Conservation (phyloP, 2,329 filamentous ascomycete genomes). For the Ophiosphaerella korrae region DNA sequence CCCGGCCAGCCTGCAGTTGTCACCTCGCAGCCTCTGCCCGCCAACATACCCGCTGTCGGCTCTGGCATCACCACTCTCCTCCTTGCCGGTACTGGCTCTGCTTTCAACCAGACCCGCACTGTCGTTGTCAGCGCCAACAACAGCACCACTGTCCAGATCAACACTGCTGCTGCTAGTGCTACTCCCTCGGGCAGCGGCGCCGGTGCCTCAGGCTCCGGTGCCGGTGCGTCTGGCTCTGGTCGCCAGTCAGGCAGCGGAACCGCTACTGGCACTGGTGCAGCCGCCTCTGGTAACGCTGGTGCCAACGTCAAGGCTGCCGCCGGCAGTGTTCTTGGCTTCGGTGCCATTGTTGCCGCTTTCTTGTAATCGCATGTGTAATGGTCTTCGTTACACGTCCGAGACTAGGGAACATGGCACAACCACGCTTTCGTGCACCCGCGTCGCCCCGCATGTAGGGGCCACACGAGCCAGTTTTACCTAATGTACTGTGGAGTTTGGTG, state of each 20-base stretch:
- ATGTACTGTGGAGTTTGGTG: neutral
- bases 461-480: too few species aligned
- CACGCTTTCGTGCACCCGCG: slow-evolving; percentile 21
- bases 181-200: slow-evolving; percentile 12
- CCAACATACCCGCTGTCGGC: slow-evolving; percentile 44
- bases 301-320: slow-evolving; percentile 38
- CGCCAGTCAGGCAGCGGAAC: neutral
- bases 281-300: slow-evolving; percentile 28
- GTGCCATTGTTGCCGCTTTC: slow-evolving; percentile 45
- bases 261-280: slow-evolving; percentile 17
- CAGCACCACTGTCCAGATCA: slow-evolving; percentile 36
- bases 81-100: slow-evolving; percentile 28
- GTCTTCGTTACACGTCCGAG: slow-evolving; percentile 7
- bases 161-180: slow-evolving; percentile 14
- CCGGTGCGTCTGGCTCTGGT: slow-evolving; percentile 17
- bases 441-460: slow-evolving; percentile 7
- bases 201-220: slow-evolving; percentile 11
- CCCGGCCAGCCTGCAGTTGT: slow-evolving; percentile 31
- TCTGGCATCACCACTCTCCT: slow-evolving; percentile 43
- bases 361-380: slow-evolving; percentile 34
- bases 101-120: slow-evolving; percentile 35
- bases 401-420: slow-evolving; percentile 11
- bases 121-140: slow-evolving; percentile 43
- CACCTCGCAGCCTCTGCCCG: slow-evolving; percentile 32
- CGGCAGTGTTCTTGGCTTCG: slow-evolving; percentile 40